These are phyloP conservation scores for Nicotiana paniculata DNA, from an alignment of 257 asterid genomes.

Conservation along the genomic window DNA sequence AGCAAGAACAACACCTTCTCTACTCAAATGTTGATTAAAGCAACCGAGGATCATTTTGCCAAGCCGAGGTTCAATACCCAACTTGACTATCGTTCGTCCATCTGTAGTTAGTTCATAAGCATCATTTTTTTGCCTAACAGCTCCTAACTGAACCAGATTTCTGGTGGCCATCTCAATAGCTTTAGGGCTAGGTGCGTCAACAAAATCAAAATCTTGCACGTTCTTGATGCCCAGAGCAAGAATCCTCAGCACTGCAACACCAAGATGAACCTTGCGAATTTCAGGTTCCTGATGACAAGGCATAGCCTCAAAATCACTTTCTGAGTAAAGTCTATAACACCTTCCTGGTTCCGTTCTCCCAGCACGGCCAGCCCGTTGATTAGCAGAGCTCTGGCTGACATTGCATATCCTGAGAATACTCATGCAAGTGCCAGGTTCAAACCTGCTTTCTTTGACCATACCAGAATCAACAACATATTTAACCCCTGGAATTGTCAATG, in stretches of 20 bases:
- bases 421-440: constrained; percentile 86
- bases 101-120: constrained; percentile 47
- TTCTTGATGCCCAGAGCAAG: constrained; percentile 71
- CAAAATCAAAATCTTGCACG: constrained; percentile 67
- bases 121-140: constrained; percentile 33
- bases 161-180: constrained; percentile 72
- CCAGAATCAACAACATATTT: constrained; percentile 90
- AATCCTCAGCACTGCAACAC: constrained; percentile 79
- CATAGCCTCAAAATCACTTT: constrained; percentile 61
- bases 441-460: constrained; percentile 69
- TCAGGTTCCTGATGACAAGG: constrained; percentile 76
- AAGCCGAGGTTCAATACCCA: constrained; percentile 93
- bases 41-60: constrained; percentile 72
- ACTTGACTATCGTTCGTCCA: constrained; percentile 61
- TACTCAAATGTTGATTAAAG: constrained; percentile 46
- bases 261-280: constrained; percentile 85
- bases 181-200: constrained; percentile 64
- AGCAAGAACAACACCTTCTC: constrained; percentile 88
- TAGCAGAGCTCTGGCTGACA: constrained; percentile 87
- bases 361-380: constrained; percentile 96
- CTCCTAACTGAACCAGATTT: constrained; percentile 76
- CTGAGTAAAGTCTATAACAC: constrained; percentile 75
- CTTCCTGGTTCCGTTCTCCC: constrained; percentile 93
- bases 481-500: constrained; percentile 88
- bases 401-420: constrained; percentile 61